These are phyloP conservation scores for Raffaelea deltoideospora DNA, from an alignment of 2,329 filamentous ascomycete genomes.

Conservation along the genomic window DNA sequence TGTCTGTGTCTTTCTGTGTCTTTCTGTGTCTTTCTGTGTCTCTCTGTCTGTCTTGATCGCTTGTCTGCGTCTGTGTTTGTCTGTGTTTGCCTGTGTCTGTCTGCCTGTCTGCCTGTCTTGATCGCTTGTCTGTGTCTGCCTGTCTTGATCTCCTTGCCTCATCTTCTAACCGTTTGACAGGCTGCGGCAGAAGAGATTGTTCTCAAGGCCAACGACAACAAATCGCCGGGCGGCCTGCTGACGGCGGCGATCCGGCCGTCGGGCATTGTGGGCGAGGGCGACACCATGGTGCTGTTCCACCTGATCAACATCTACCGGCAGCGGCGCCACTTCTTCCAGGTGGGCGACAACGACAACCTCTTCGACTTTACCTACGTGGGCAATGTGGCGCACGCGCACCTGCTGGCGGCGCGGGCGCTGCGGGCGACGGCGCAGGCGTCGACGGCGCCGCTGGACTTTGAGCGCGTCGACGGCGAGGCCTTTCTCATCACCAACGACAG, in stretches of 20 bases:
- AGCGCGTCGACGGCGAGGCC: conserved; percentile 67
- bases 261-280: conserved; percentile 82
- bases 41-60: background rate
- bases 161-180: no score
- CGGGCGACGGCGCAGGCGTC: conserved; percentile 41
- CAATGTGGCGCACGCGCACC: conserved; percentile 59
- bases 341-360: conserved; percentile 54
- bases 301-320: conserved; percentile 57
- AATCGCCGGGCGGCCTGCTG: conserved; percentile 37
- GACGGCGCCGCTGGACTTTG: conserved; percentile 51
- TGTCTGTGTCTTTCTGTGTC: background rate
- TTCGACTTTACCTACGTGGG: conserved; percentile 52
- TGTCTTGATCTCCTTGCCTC: background rate
- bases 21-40: conserved; percentile 1
- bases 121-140: background rate
- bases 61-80: background rate
- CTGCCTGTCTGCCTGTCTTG: no score
- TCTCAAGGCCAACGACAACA: conserved; percentile 48
- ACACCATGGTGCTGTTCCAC: conserved; percentile 59
- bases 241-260: conserved; percentile 75
- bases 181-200: conserved; percentile 71
- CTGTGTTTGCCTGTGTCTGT: background rate
- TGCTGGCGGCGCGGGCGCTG: conserved; percentile 63
- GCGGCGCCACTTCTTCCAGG: conserved; percentile 59
- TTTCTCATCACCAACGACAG: conserved; percentile 86